These are phyloP conservation scores for Ceratorhiza oryzae-sativae DNA, from an alignment of 1,284 basidiomycete species.

Conservation along the genomic window DNA sequence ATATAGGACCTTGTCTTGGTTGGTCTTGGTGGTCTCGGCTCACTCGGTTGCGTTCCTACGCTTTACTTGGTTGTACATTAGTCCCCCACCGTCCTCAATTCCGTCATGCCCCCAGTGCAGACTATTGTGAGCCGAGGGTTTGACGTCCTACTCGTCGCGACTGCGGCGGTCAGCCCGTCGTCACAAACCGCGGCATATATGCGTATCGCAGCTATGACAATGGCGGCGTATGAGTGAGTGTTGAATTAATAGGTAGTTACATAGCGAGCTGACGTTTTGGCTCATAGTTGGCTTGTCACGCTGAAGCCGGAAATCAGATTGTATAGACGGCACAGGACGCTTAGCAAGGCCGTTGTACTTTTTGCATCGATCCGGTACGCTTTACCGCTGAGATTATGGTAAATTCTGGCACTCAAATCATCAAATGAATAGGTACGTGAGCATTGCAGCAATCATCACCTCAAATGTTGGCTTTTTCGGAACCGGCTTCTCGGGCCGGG, in stretches of 20 bases:
- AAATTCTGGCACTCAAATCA: not conserved
- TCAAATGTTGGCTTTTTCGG: constrained; percentile 39
- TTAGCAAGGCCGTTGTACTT: constrained; percentile 22
- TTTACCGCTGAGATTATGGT: not conserved
- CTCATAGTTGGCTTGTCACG: constrained; percentile 26
- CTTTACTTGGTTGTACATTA: not conserved
- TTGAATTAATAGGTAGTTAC: too few species aligned
- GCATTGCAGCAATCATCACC: constrained; percentile 32
- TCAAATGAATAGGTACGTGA: not conserved
- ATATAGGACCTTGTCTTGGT: constrained; percentile 7
- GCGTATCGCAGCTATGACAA: constrained; percentile 32
- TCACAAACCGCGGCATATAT: constrained; percentile 30
- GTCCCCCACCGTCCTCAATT: not conserved
- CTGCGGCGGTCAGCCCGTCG: not conserved
- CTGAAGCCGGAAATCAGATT: constrained; percentile 33
- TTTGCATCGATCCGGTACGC: constrained; percentile 27
- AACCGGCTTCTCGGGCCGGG: constrained; percentile 21
- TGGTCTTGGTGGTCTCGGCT: constrained; percentile 3
- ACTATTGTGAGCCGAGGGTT: not conserved
- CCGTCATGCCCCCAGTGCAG: not conserved
- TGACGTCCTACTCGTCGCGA: constrained; percentile 14
- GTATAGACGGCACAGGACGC: constrained; percentile 27
- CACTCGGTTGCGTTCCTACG: not conserved
- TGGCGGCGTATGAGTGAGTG: constrained; percentile 35
- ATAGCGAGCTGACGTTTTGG: not conserved